Evolutionary conservation across 176 grass and related monocot genomes (phyloP), one percentile per base, ranked within the genome.

Genomic region (Carex myosuroides): DNA sequence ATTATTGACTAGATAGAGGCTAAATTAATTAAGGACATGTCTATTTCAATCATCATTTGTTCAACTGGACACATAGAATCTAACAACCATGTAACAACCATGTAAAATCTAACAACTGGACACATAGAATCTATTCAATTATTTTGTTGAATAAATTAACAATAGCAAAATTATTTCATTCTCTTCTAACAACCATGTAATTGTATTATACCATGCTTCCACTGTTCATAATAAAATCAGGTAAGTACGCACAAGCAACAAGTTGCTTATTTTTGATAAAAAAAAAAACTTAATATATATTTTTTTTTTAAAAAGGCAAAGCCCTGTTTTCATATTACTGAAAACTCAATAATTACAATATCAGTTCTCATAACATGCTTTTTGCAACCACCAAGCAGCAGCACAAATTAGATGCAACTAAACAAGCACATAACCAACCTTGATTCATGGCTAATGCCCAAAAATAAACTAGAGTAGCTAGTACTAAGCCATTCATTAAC

Each of bases 181-280:
- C 46, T 52, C 71, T 75, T 75, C 42, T 53, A 75, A 53, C 71
- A 54, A 54, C 41, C 71, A 53, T 75, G 44, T 75, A 75, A 53
- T 14, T 75, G 8, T 54, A 50, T 48, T 50, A 48, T 48, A 41
- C 41, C 69, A 72, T 44, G 9, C 41, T 48, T 39, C 37, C 3
- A 21, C 42, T 73, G 3, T 73, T 10, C 4, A 73, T 73, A 73
- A 48, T 48, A 73, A 50, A 50, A 50, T 50, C 8, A 50, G 44
- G 42, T 10, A 46, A 50, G 69, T 46, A 48, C 14, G 12, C n/a
- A 73, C 42, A 52, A 73, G 39, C 42, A 73, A 13, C 69, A 20
- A 18, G 39, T 70, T 60, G n/a, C 57, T 20, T 60, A 60, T 20
- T 70, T 69, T 41, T 64, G 26, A 30, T 60, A 10, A 24, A 62